Percentiles rank a stretch among this genome's conserved stretches.
Evolutionary conservation across 106 monocot species (phyloP).

Genomic region (Alisma plantagoaquatica): DNA sequence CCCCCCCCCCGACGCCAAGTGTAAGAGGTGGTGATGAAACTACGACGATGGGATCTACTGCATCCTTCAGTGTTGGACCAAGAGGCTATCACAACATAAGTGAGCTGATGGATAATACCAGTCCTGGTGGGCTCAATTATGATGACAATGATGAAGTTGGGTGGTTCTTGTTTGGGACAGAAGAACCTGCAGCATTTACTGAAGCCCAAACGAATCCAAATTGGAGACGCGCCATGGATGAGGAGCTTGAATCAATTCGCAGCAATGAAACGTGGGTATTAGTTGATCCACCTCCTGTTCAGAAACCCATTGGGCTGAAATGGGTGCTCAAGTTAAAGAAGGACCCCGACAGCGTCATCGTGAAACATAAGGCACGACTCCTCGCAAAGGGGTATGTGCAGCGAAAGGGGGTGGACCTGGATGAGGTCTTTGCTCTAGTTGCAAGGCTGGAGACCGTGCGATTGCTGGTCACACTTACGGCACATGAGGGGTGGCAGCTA

Average conservation of each 20-base stretch:
- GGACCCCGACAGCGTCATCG: neutral
- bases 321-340: constrained; percentile 1
- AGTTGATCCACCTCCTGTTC: neutral
- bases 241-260: too few species aligned
- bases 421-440: neutral
- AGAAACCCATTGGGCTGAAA: neutral
- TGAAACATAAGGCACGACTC: neutral
- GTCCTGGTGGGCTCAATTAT: too few species aligned
- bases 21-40: too few species aligned
- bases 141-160: too few species aligned
- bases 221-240: too few species aligned
- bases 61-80: too few species aligned
- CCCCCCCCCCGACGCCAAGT: too few species aligned
- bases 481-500: neutral
- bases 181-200: neutral
- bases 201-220: neutral
- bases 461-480: neutral
- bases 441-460: neutral
- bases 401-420: neutral
- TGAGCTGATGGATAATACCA: too few species aligned
- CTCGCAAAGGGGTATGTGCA: constrained; percentile 2
- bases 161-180: neutral
- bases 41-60: too few species aligned
- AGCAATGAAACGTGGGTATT: neutral
- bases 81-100: too few species aligned